Conservation (phyloP, 805 yeast genomes). For the Wickerhamomyces chambardii region DNA sequence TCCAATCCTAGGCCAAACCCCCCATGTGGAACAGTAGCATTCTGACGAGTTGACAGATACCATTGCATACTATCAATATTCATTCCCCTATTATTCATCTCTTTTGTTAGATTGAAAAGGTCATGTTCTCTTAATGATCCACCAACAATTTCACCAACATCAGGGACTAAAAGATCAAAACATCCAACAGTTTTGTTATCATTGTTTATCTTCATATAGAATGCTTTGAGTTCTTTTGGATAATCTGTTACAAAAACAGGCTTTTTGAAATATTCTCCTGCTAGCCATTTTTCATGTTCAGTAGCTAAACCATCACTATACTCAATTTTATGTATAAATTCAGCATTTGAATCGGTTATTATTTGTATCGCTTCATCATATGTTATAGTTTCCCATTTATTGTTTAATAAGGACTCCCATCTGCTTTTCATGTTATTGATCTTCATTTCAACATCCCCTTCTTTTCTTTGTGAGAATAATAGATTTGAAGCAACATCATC, state of each 20-base stretch:
- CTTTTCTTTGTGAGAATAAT: slow-evolving; percentile 26
- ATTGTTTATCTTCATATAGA: slow-evolving; percentile 69
- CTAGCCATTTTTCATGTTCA: slow-evolving; percentile 89
- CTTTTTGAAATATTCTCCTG: slow-evolving; percentile 53
- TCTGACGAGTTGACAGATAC: slow-evolving; percentile 67
- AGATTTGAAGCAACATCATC: slow-evolving; percentile 15
- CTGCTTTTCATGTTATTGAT: slow-evolving; percentile 21
- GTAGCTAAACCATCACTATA: slow-evolving; percentile 75
- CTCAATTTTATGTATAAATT: slow-evolving; percentile 33
- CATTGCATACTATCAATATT: slow-evolving; percentile 50
- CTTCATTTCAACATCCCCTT: slow-evolving; percentile 22
- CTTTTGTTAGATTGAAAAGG: slow-evolving; percentile 32
- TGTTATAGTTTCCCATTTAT: slow-evolving; percentile 61
- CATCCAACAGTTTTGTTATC: slow-evolving; percentile 68
- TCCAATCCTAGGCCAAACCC: slow-evolving; percentile 97
- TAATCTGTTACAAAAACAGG: slow-evolving; percentile 91
- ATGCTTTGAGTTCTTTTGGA: slow-evolving; percentile 74
- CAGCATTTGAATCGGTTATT: slow-evolving; percentile 22
- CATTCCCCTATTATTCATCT: slow-evolving; percentile 50
- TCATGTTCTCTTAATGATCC: slow-evolving; percentile 88
- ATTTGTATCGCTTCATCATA: slow-evolving; percentile 69
- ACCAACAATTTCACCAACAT: slow-evolving; percentile 88
- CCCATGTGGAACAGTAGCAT: slow-evolving; percentile 89
- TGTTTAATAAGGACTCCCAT: slow-evolving; percentile 47
- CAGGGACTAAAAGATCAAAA: slow-evolving; percentile 84